phyloP scores from a whole-genome alignment of 805 yeast species.

The Barnettozyma siamensis region DNA sequence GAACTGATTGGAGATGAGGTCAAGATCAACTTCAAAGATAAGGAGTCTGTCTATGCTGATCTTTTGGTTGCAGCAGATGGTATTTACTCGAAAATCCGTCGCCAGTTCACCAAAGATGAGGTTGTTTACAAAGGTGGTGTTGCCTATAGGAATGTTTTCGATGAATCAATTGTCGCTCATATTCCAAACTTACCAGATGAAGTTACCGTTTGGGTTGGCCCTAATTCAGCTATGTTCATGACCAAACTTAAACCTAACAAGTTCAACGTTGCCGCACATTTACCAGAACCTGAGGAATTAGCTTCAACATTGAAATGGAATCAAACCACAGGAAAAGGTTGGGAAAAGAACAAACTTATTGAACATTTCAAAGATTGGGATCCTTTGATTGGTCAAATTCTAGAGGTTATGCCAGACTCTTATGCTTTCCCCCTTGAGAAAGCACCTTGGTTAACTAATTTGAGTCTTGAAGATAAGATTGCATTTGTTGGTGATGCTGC shows the following conservation, averaged over 20 bases:
- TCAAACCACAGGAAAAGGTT: conserved; percentile 8
- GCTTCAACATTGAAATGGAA: conserved; percentile 11
- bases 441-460: conserved; percentile 14
- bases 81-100: conserved; percentile 14
- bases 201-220: conserved; percentile 13
- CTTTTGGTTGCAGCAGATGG: conserved; percentile 14
- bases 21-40: conserved; percentile 7
- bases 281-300: conserved; percentile 10
- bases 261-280: conserved; percentile 15
- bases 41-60: conserved; percentile 8
- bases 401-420: conserved; percentile 12
- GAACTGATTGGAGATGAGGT: conserved; percentile 4
- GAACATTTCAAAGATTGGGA: conserved; percentile 15
- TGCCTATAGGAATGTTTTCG: conserved; percentile 15
- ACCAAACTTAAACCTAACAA: conserved; percentile 10
- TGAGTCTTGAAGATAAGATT: conserved; percentile 4
- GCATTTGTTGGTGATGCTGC: conserved; percentile 17
- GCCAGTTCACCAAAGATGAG: conserved; percentile 13
- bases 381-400: conserved; percentile 10
- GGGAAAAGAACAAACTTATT: conserved; percentile 11
- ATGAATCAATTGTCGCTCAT: conserved; percentile 6
- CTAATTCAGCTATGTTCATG: conserved; percentile 10
- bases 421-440: conserved; percentile 15
- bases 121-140: conserved; percentile 12
- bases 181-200: conserved; percentile 11